Evolutionary conservation across 805 yeast genomes (phyloP), one percentile per base, ranked within the genome.

Genomic region (Candida argentea): DNA sequence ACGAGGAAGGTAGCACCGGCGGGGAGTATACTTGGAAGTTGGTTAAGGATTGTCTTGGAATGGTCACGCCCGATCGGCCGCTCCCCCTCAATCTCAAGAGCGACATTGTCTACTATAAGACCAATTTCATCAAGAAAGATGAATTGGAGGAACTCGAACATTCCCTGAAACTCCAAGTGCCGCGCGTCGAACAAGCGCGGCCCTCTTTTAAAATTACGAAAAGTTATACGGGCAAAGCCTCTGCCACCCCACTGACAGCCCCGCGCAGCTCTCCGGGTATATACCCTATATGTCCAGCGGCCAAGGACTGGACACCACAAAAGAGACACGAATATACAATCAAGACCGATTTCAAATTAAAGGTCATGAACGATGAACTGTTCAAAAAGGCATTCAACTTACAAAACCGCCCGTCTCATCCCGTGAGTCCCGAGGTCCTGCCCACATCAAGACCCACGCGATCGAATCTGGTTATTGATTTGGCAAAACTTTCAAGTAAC

Each of bases 61-160:
- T 59, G 24, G 33, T 53, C 6, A 46, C 45, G 21, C 42, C 48
- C 16, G 36, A 44, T 20, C 29, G 34, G 11, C 57, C 57, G 26
- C 37, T 54, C 16, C 37, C 48, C 11, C 40, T 61, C 16, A 61
- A 60, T 32, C 40, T 61, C 24, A 63, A 61, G 18, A 46, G 63
- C 3, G 66, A 61, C 33, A 55, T 61, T 20, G 63, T 60, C 11
- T 61, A 61, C 38, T 61, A 61, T 34, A 57, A 61, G 30, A 61
- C 67, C 10, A 61, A 59, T 34, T 61, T 61, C 39, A 49, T 61
- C 28, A 57, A 55, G 33, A 43, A 49, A 22, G 53, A 56, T 21
- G 62, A 58, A 24, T 26, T 52, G 35, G 37, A 40, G 19, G n/a
- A n/a, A n/a, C 36, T 29, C 22, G 38, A 41, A 28, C 38, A 43